Evolutionary conservation across 768 basidiomycete species (phyloP).

Genomic region (Imleria badia): DNA sequence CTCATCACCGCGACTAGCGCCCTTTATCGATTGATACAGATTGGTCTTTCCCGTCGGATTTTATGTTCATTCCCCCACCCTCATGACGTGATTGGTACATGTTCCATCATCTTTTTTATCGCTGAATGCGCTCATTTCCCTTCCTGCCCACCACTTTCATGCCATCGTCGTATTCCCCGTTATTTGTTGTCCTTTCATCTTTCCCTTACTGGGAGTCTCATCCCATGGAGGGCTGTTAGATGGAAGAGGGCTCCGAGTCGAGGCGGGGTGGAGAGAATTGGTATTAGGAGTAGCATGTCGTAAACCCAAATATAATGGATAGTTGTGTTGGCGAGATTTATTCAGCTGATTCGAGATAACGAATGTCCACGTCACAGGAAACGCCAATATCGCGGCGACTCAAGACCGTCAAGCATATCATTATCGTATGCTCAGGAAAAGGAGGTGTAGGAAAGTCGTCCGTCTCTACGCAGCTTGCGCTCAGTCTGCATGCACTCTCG

Average conservation of each 20-base stretch:
- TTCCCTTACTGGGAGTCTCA: slow-evolving; percentile 47
- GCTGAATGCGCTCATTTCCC: slow-evolving; percentile 19
- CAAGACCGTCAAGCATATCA: slow-evolving; percentile 72
- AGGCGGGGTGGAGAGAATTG: slow-evolving; percentile 15
- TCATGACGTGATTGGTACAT: slow-evolving; percentile 23
- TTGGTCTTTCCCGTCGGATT: slow-evolving; percentile 26
- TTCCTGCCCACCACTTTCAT: slow-evolving; percentile 21
- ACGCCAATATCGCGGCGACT: slow-evolving; percentile 74
- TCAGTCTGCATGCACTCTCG: slow-evolving; percentile 74
- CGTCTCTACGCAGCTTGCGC: slow-evolving; percentile 86
- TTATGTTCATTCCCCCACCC: slow-evolving; percentile 23
- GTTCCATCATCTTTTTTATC: slow-evolving; percentile 24
- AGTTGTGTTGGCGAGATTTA: not conserved
- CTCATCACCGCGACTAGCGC: slow-evolving; percentile 32
- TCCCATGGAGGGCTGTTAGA: slow-evolving; percentile 55
- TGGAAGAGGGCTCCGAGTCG: slow-evolving; percentile 67
- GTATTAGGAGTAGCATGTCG: slow-evolving; percentile 1
- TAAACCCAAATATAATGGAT: slow-evolving; percentile 7
- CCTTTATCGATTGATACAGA: slow-evolving; percentile 30
- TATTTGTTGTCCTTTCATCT: slow-evolving; percentile 68
- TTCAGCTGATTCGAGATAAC: too few species aligned
- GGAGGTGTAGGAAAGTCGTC: slow-evolving; percentile 99
- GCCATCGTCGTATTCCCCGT: slow-evolving; percentile 25
- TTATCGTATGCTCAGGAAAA: slow-evolving; percentile 94
- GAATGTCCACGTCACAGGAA: slow-evolving; percentile 33